Evolutionary conservation across 2,329 filamentous ascomycete genomes (phyloP).

Genomic region (Didymella pomorum): DNA sequence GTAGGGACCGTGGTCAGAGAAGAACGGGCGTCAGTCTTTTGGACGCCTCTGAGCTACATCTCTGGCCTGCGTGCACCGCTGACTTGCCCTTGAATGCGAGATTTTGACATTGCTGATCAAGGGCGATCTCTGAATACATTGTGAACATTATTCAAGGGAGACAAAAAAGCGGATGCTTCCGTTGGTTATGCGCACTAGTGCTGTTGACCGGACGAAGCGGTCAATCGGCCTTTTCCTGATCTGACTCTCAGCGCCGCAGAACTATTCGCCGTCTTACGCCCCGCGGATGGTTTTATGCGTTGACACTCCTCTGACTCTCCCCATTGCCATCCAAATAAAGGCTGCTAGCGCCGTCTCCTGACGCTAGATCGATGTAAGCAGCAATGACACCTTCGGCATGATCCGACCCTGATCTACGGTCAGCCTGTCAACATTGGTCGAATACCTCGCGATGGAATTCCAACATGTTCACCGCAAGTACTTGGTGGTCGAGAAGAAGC

Average conservation of each 20-base stretch:
- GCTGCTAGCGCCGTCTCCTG: constrained; percentile 54
- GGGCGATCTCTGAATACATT: not conserved
- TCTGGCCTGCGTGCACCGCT: no score
- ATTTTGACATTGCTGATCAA: no score
- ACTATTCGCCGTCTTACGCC: constrained; percentile 38
- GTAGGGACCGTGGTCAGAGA: no score
- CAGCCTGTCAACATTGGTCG: no score
- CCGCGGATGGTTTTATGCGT: constrained; percentile 48
- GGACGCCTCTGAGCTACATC: no score
- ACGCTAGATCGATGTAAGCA: constrained; percentile 61
- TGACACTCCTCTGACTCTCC: no score
- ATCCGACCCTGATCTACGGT: no score
- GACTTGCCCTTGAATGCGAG: no score
- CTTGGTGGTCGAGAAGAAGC: constrained; percentile 47
- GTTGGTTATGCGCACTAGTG: not conserved
- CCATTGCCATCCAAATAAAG: no score
- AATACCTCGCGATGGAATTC: no score
- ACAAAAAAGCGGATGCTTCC: not conserved
- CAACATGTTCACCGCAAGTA: constrained; percentile 51
- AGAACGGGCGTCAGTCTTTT: no score
- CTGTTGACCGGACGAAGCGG: not conserved
- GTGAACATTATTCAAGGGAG: not conserved
- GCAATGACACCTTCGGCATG: constrained; percentile 58
- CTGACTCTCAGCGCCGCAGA: constrained; percentile 4
- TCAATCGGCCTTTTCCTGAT: not conserved